Evolutionary conservation across 2,329 filamentous ascomycete species (phyloP), one percentile per base, ranked within the genome.

Genomic region (Plectosphaerella plurivora): DNA sequence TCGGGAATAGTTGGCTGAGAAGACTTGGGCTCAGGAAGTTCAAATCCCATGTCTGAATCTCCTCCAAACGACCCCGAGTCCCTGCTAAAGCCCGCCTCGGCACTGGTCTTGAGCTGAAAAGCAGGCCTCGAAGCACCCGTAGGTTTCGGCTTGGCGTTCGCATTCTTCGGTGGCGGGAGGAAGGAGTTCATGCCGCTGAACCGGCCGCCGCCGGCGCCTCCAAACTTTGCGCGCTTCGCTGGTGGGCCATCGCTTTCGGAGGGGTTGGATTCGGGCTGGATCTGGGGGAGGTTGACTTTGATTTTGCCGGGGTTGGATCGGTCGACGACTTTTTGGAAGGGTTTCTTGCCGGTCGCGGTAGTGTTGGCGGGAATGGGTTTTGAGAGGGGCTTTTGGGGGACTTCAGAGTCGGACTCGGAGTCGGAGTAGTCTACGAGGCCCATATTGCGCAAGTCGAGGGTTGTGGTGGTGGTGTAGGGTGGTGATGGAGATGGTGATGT

Each of bases 181-280:
- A 96, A 84, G 2, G 91, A 86, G 66, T 93, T 94, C 74, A 97
- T 94, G 3, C 86, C 88, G 49, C 88, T 81, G 61, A 96, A 92
- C 5, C 81, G 78, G 25, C 85, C 83, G 4, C 79, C 80, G 8
- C 69, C 63, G 4, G 61, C 62, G 2, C 68, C 63, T 4, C 61
- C 62, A 2, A 81, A 82, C 48, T 84, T 84, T 16, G 81, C 77
- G 54, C 87, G 85, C 66, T 96, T 96, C 1, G 86, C 77, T 1
- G 88, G 87, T 1, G 86, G 86, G 24, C 75, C 76, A 24, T 78
- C 75, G 51, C 66, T 69, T 22, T 70, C 65, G 18, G 70, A 66
- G 10, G 52, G 28, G 3, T 50, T 39, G 12, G 71, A 66, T 47
- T 71, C 69, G 22, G 65, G 60, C 3, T 69, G 63, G 39, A 75